These are phyloP conservation scores for Sporobolomyces pararoseus DNA, from an alignment of 768 basidiomycete genomes.

Conservation along the genomic window DNA sequence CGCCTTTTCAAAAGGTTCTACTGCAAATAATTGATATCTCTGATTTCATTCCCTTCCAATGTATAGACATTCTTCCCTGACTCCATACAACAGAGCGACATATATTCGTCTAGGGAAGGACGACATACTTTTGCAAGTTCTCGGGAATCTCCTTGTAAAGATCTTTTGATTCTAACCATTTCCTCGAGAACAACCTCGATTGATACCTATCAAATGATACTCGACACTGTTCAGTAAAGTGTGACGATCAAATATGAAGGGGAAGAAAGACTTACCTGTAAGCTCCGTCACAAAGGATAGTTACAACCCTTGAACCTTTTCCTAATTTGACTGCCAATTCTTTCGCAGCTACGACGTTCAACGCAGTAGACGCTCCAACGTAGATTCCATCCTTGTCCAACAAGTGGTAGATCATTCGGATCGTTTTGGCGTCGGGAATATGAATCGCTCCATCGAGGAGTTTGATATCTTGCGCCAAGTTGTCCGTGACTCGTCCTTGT, in stretches of 20 bases:
- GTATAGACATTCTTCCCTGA: not conserved
- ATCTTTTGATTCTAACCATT: conserved; percentile 80
- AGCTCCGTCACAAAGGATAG: conserved; percentile 89
- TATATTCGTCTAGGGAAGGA: conserved; percentile 57
- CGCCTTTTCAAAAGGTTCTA: no score
- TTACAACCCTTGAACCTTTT: conserved; percentile 76
- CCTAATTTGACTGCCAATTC: conserved; percentile 81
- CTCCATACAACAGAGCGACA: not conserved
- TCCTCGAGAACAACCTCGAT: conserved; percentile 87
- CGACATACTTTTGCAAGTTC: conserved; percentile 80
- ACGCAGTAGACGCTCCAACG: conserved; percentile 84
- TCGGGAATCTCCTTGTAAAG: conserved; percentile 73
- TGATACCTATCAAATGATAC: conserved; percentile 58
- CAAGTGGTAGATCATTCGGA: conserved; percentile 88
- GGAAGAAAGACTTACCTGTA: conserved; percentile 61
- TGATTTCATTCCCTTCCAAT: not conserved
- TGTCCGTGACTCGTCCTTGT: conserved; percentile 90
- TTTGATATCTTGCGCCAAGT: conserved; percentile 74
- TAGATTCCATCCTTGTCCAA: conserved; percentile 90
- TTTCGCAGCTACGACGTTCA: conserved; percentile 90
- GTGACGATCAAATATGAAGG: no score
- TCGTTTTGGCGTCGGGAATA: conserved; percentile 81
- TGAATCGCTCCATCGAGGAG: conserved; percentile 72
- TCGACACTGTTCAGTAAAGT: not conserved
- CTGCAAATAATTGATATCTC: no score